Conservation (phyloP, 176 grass and related monocot genomes). For the Tillandsia leiboldiana region DNA sequence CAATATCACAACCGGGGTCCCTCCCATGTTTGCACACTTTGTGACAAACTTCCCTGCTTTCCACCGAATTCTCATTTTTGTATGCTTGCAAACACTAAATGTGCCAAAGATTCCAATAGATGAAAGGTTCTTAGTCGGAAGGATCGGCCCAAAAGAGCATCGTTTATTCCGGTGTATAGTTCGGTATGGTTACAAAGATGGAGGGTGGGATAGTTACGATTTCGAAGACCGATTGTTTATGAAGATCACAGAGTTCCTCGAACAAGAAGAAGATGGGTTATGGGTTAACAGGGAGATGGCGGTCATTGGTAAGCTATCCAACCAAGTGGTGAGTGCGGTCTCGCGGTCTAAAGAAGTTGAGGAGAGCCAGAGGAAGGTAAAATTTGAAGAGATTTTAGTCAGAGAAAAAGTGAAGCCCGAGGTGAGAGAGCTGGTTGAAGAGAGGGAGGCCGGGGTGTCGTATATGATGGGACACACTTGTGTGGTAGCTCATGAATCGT, state of each 20-base stretch:
- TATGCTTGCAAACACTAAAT: constrained; percentile 58
- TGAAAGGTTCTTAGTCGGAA: constrained; percentile 54
- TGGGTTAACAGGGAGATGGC: constrained; percentile 30
- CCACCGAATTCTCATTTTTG: constrained; percentile 73
- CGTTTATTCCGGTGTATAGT: constrained; percentile 55
- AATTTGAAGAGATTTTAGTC: constrained; percentile 27
- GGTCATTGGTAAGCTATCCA: constrained; percentile 19
- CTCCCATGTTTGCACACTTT: constrained; percentile 89
- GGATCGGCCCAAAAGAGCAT: constrained; percentile 40
- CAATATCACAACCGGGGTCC: constrained; percentile 32
- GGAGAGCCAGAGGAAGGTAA: constrained; percentile 26
- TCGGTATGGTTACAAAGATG: constrained; percentile 78
- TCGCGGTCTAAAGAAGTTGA: constrained; percentile 25
- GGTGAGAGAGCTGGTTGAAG: constrained; percentile 52
- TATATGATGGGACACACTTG: constrained; percentile 83
- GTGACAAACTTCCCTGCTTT: constrained; percentile 92
- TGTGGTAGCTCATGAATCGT: constrained; percentile 66
- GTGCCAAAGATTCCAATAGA: constrained; percentile 55
- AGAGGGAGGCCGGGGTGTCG: constrained; percentile 72
- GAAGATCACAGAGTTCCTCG: constrained; percentile 66
- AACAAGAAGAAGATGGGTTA: constrained; percentile 19
- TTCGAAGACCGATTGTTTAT: constrained; percentile 82
- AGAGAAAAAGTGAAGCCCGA: constrained; percentile 24
- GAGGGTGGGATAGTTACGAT: constrained; percentile 44
- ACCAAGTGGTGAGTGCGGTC: constrained; percentile 19